Percentiles rank a stretch among this genome's conserved stretches.
Evolutionary conservation across 169 alveolate genomes (phyloP).

Genomic region (Plasmodium knowlesi): DNA sequence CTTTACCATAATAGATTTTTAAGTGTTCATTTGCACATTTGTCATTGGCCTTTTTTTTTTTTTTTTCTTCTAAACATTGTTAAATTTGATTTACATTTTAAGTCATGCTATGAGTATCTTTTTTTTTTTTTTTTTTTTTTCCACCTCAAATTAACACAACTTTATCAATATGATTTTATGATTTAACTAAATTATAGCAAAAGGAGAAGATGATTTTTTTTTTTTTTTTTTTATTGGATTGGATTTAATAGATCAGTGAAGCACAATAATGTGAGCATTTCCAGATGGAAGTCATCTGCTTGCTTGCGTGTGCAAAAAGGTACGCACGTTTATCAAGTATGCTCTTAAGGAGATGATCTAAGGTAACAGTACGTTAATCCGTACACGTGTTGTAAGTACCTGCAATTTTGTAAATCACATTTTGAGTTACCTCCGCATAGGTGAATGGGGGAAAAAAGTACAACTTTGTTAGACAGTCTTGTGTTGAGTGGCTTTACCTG

Average conservation of each 20-base stretch:
- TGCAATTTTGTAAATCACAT: background rate
- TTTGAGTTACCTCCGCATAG: background rate
- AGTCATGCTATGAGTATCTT: background rate
- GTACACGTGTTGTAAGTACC: background rate
- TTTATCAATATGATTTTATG: background rate
- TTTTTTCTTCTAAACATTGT: background rate
- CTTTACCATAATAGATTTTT: no score
- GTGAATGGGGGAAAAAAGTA: background rate
- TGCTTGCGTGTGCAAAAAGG: background rate
- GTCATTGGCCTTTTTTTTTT: background rate
- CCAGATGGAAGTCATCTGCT: background rate
- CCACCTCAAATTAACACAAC: conserved; percentile 3
- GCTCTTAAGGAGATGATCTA: background rate
- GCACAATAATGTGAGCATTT: background rate
- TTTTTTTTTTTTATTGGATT: background rate
- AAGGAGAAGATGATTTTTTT: background rate
- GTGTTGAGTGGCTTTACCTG: background rate
- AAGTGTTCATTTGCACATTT: background rate
- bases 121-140: background rate
- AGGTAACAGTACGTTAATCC: background rate
- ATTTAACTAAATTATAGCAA: background rate
- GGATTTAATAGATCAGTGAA: background rate
- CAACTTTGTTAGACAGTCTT: background rate
- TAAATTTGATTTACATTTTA: background rate
- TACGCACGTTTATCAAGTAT: background rate